A percentile compares a stretch with the other conserved stretches of the same genome.
Evolutionary conservation across 257 asterid genomes (phyloP).

Genomic region (Gardenia jasminoides): DNA sequence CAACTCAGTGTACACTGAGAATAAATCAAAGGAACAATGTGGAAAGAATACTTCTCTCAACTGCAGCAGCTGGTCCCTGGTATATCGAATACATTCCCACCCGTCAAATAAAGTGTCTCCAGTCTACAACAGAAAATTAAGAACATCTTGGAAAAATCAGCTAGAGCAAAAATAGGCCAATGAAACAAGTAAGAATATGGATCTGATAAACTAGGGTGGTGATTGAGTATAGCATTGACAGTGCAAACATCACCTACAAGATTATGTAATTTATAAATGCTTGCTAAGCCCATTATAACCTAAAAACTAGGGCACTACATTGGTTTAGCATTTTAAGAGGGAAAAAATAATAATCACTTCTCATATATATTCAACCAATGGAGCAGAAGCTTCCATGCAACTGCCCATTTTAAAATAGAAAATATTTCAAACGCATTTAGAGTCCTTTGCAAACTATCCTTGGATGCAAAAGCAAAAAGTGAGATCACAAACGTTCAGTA

Average conservation of each 20-base stretch:
- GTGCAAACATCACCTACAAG: neutral
- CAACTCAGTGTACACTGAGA: neutral
- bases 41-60: slow-evolving; percentile 65
- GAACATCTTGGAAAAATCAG: neutral
- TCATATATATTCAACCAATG: neutral
- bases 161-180: neutral
- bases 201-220: neutral
- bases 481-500: neutral
- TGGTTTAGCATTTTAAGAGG: neutral
- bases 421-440: neutral
- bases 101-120: slow-evolving; percentile 80
- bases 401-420: neutral
- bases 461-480: neutral
- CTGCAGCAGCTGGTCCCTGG: slow-evolving; percentile 72
- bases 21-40: neutral
- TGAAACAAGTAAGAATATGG: neutral
- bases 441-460: neutral
- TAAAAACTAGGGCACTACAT: neutral
- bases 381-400: neutral
- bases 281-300: neutral
- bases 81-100: slow-evolving; percentile 59
- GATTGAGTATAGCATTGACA: too few relatives aligned
- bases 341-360: neutral
- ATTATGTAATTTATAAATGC: neutral
- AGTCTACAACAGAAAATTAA: slow-evolving; percentile 36